A percentile compares a stretch with the other conserved stretches of the same genome.
Conservation (phyloP, 345 rosid genomes). For the Physaria fendleri region DNA sequence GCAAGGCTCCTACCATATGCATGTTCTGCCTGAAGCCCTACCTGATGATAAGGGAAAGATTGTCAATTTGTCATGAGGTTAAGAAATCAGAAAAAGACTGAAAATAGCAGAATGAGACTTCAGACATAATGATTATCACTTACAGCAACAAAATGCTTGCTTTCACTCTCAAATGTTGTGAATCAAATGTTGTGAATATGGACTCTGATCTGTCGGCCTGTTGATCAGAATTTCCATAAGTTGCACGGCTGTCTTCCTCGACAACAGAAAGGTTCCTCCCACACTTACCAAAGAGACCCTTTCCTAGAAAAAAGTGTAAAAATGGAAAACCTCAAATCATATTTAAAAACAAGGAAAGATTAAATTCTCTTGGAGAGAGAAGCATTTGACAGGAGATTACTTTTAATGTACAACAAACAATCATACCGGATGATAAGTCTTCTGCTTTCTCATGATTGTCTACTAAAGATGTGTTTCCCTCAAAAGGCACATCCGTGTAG, state of each 20-base stretch:
- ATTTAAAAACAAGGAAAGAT: neutral
- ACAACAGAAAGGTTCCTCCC: conserved; percentile 42
- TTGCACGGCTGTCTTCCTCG: conserved; percentile 65
- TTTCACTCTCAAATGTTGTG: conserved; percentile 75
- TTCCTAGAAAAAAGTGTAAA: conserved; percentile 40
- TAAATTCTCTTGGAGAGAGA: neutral
- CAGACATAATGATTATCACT: conserved; percentile 22
- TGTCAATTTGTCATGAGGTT: conserved; percentile 9
- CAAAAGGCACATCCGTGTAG: conserved; percentile 39
- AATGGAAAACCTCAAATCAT: neutral
- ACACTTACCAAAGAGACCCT: conserved; percentile 43
- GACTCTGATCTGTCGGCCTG: conserved; percentile 45
- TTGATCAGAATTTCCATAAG: conserved; percentile 47
- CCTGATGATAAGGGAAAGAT: conserved; percentile 37
- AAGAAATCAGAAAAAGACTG: neutral
- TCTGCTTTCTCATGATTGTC: conserved; percentile 63
- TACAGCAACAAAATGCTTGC: conserved; percentile 80
- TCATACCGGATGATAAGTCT: conserved; percentile 61
- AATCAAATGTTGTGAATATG: conserved; percentile 77
- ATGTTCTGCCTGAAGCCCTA: conserved; percentile 81
- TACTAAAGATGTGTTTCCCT: conserved; percentile 37
- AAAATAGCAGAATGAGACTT: neutral
- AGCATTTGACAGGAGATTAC: neutral
- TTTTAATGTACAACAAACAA: neutral
- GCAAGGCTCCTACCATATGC: conserved; percentile 83